A percentile compares a stretch with the other conserved stretches of the same genome.
Evolutionary conservation across 768 basidiomycete genomes (phyloP).

Genomic region (Xerocomellus intermedius): DNA sequence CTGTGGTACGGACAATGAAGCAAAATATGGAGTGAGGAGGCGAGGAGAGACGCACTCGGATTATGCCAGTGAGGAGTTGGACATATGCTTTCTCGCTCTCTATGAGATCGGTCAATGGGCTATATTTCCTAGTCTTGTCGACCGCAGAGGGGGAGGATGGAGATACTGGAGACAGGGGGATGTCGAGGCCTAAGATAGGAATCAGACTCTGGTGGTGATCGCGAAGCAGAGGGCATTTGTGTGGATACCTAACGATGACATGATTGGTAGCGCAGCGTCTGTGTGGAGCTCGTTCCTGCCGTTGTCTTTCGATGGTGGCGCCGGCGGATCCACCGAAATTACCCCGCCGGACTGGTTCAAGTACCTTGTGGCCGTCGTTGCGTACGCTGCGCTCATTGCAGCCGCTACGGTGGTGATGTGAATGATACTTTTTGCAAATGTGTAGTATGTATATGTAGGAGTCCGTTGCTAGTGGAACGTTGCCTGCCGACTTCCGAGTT

Average conservation of each 20-base stretch:
- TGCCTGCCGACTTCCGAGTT: background rate
- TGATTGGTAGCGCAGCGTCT: background rate
- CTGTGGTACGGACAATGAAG: constrained; percentile 42
- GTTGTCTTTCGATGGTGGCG: constrained; percentile 22
- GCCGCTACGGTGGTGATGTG: background rate
- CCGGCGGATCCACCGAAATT: constrained; percentile 4
- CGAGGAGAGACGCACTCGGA: constrained; percentile 62
- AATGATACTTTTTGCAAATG: background rate
- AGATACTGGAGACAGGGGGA: constrained; percentile 22
- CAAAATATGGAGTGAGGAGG: background rate
- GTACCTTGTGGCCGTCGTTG: constrained; percentile 1
- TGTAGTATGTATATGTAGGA: background rate
- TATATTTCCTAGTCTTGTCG: constrained; percentile 60
- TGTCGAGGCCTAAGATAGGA: constrained; percentile 20
- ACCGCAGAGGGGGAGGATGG: constrained; percentile 33
- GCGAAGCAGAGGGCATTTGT: background rate
- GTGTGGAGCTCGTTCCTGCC: constrained; percentile 1
- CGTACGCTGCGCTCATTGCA: constrained; percentile 8
- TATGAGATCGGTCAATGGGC: constrained; percentile 88
- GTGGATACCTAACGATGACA: constrained; percentile 27
- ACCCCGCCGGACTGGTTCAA: background rate
- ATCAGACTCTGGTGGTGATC: constrained; percentile 17
- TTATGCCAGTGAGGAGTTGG: constrained; percentile 84
- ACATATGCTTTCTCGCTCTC: constrained; percentile 94
- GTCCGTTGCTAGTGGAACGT: background rate